phyloP scores from a whole-genome alignment of 1,284 basidiomycete genomes.

The Rhizoctonia solani region DNA sequence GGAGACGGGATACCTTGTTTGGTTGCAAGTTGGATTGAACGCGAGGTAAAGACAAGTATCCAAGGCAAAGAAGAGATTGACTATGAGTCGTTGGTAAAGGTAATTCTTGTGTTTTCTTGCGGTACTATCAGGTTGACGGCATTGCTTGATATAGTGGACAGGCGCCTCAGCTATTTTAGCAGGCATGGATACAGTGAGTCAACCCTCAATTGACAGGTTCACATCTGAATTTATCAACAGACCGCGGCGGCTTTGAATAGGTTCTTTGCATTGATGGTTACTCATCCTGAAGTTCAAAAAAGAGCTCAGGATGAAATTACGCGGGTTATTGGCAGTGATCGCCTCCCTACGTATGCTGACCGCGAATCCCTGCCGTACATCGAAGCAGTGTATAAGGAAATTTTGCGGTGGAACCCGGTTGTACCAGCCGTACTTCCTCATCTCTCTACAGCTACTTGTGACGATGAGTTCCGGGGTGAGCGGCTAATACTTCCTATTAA shows the following conservation, averaged over 20 bases:
- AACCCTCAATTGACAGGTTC: background rate
- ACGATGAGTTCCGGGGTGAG: constrained; percentile 15
- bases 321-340: constrained; percentile 21
- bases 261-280: constrained; percentile 34
- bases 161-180: background rate
- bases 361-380: constrained; percentile 21
- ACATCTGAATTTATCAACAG: background rate
- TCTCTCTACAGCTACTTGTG: background rate
- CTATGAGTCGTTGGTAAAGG: background rate
- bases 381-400: constrained; percentile 31
- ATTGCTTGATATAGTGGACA: background rate
- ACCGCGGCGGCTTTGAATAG: constrained; percentile 16
- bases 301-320: constrained; percentile 33
- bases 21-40: constrained; percentile 1
- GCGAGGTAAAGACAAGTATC: background rate
- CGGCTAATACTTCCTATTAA: background rate
- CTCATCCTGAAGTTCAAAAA: constrained; percentile 30
- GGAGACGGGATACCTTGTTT: background rate
- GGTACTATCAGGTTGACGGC: background rate
- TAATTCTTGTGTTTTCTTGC: background rate
- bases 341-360: constrained; percentile 27
- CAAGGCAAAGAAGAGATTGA: background rate
- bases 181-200: constrained; percentile 13
- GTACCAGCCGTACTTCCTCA: constrained; percentile 15
- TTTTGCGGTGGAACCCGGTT: constrained; percentile 21